phyloP scores from a whole-genome alignment of 139 green algal species.

The Asterochloris sp. region DNA sequence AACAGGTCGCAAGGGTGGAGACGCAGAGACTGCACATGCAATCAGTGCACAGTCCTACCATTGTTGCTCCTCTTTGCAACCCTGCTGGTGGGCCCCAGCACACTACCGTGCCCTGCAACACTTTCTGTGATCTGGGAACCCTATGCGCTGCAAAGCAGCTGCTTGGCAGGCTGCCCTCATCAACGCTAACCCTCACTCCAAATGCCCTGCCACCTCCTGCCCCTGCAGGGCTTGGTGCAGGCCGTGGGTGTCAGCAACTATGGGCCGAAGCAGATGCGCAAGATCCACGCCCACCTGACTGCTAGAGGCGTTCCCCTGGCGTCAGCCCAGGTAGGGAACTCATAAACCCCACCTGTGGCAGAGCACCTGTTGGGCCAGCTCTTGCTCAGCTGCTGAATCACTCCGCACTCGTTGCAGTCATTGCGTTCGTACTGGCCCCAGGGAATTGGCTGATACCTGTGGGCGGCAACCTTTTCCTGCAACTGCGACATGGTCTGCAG shows the following conservation, averaged over 20 bases:
- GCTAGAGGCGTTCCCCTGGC: slow-evolving; percentile 77
- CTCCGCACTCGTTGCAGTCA: background rate
- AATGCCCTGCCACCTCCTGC: too few relatives aligned
- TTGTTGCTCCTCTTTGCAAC: background rate
- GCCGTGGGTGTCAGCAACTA: slow-evolving; percentile 75
- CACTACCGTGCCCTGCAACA: background rate
- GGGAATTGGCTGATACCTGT: too few relatives aligned
- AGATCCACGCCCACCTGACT: slow-evolving; percentile 59
- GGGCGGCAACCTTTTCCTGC: too few relatives aligned
- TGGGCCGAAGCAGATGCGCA: slow-evolving; percentile 64
- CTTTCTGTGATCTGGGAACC: background rate
- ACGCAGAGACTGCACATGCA: too few relatives aligned
- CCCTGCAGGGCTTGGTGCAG: slow-evolving; percentile 66
- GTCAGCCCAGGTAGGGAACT: slow-evolving; percentile 59
- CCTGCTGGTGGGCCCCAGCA: background rate
- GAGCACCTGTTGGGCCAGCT: background rate
- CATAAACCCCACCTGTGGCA: background rate
- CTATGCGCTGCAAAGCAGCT: background rate
- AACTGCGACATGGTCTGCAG: too few relatives aligned
- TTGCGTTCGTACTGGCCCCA: too few relatives aligned
- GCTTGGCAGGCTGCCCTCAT: too few relatives aligned
- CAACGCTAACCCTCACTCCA: too few relatives aligned
- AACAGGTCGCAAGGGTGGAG: too few relatives aligned
- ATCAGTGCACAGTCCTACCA: too few relatives aligned
- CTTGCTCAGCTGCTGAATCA: background rate